phyloP scores from a whole-genome alignment of 768 basidiomycete species.

The Trichaptum fuscoviolaceum region DNA sequence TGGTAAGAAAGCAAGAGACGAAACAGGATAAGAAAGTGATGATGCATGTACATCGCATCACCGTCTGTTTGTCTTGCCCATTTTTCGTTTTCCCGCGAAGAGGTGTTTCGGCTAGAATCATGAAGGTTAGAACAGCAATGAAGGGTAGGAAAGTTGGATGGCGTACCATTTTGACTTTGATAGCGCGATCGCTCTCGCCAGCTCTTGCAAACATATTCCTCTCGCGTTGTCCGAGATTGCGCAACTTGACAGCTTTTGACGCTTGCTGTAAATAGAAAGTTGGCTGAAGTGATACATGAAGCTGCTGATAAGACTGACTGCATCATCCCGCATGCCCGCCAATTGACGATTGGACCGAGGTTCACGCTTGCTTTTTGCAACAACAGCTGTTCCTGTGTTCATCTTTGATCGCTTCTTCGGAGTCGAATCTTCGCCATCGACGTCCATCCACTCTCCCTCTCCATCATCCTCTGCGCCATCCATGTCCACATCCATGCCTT shows the following conservation, averaged over 20 bases:
- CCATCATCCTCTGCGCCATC: constrained; percentile 26
- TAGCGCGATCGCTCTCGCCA: constrained; percentile 82
- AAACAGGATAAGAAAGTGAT: neutral
- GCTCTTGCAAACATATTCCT: constrained; percentile 89
- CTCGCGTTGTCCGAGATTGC: constrained; percentile 80
- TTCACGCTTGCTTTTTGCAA: constrained; percentile 42
- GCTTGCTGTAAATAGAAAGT: constrained; percentile 53
- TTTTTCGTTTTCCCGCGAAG: constrained; percentile 80
- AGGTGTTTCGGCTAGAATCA: constrained; percentile 72
- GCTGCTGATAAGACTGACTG: constrained; percentile 37
- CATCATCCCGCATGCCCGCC: constrained; percentile 73
- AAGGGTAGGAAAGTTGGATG: constrained; percentile 3
- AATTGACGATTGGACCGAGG: constrained; percentile 72
- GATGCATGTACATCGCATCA: constrained; percentile 20
- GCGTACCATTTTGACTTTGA: constrained; percentile 77
- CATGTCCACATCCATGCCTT: constrained; percentile 58
- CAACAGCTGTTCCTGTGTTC: constrained; percentile 48
- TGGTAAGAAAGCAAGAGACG: neutral
- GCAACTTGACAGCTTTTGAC: constrained; percentile 71
- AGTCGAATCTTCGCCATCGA: constrained; percentile 43
- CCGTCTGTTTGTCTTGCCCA: constrained; percentile 76
- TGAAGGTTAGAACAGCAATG: constrained; percentile 8
- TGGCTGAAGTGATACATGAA: neutral
- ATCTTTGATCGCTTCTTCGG: constrained; percentile 58
- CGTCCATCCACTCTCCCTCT: constrained; percentile 42